Conservation (phyloP, 306 rosid genomes). For the Abrus pulchellus region DNA sequence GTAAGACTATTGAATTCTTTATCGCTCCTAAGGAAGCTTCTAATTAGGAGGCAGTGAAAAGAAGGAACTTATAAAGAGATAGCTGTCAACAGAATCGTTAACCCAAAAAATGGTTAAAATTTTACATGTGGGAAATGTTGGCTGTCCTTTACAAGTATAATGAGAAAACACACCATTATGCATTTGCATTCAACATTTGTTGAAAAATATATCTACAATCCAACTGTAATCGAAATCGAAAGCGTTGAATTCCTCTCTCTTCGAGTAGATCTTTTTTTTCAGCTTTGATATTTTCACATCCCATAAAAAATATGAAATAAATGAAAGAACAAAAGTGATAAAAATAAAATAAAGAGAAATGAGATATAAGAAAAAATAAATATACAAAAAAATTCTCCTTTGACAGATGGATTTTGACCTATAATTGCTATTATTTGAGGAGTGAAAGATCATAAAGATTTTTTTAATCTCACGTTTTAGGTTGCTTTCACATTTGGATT, state of each 20-base stretch:
- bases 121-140: neutral
- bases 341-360: no score
- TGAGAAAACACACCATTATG: slow-evolving; percentile 4
- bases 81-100: neutral
- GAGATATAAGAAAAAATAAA: no score
- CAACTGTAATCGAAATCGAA: neutral
- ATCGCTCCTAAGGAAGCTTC: slow-evolving; percentile 32
- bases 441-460: neutral
- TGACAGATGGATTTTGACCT: slow-evolving; percentile 34
- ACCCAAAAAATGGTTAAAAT: neutral
- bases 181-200: slow-evolving; percentile 4
- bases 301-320: no score
- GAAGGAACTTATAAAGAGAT: neutral
- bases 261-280: no score
- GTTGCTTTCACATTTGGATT: slow-evolving; percentile 45
- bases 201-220: neutral
- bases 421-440: neutral
- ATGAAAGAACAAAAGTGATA: no score
- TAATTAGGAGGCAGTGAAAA: neutral
- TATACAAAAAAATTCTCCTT: neutral
- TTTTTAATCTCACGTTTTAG: slow-evolving; percentile 32
- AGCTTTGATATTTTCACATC: no score
- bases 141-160: neutral
- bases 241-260: slow-evolving; percentile 19
- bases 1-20: slow-evolving; percentile 6